A percentile compares a stretch with the other conserved stretches of the same genome.
These are phyloP conservation scores for Citrus australasica DNA, from an alignment of 345 rosid genomes.

Conservation along the genomic window DNA sequence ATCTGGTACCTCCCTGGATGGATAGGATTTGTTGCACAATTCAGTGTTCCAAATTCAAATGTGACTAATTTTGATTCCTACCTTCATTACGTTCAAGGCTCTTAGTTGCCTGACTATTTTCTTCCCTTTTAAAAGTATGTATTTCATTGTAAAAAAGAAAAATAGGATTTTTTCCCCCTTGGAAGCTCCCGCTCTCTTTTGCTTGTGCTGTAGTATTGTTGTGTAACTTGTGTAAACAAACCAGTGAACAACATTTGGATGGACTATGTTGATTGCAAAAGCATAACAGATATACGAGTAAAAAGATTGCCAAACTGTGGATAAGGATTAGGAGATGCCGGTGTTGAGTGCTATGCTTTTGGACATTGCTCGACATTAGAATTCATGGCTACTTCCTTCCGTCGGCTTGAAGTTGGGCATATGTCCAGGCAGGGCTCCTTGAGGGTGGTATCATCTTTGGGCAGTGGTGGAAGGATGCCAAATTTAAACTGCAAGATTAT, in stretches of 20 bases:
- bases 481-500: constrained; percentile 62
- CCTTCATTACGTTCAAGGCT: background rate
- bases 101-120: background rate
- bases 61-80: background rate
- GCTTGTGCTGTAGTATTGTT: too few species aligned
- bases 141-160: background rate
- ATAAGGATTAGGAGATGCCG: background rate
- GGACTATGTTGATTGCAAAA: background rate
- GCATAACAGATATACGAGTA: background rate
- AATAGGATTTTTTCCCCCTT: too few species aligned
- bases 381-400: constrained; percentile 20
- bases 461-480: constrained; percentile 64
- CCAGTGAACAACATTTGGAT: background rate
- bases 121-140: background rate
- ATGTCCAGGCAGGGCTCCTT: constrained; percentile 74
- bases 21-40: background rate
- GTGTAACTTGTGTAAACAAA: background rate
- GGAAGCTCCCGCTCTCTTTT: background rate
- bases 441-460: constrained; percentile 49
- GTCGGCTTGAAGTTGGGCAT: constrained; percentile 57
- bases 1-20: background rate
- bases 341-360: constrained; percentile 29
- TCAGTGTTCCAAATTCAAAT: background rate
- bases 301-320: background rate
- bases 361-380: constrained; percentile 45